Base-by-base conservation (phyloP, 768 basidiomycete species). In the Panellus pusillus region DNA sequence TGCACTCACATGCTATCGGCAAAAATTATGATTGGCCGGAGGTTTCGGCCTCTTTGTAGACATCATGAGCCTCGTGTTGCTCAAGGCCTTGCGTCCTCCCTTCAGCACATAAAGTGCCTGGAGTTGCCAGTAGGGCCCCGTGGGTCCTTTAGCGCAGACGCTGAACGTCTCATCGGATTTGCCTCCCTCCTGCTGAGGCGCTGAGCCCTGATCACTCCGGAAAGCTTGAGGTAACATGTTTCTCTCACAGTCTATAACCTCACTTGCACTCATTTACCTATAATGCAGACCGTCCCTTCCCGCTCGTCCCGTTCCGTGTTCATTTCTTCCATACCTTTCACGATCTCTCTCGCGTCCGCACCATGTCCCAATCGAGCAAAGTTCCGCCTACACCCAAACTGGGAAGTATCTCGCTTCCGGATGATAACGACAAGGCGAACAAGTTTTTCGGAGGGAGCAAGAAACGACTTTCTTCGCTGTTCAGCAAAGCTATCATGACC, bases 21-120 rank as follows among this genome's bases (percentile, higher is more conserved):
- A 41, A 56, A 28, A 39, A 47, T 29, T 54, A 48, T 53, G 51
- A 61, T 61, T 56, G 52, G 59, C 20, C 41, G 17, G 35, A 55
- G 59, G 35, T 20, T 35, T 46, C 59, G 54, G 55, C 28, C 47
- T 43, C 55, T 50, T 56, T 53, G 31, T 19, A 43, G 55, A 55
- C 47, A 60, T 60, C 55, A 61, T 57, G 45, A 47, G 55, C 59
- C 59, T 61, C 59, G 59, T 61, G 59, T 61, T 57, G 55, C 40
- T 55, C 50, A 60, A 60, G 59, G 59, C 55, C 59, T 61, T 61
- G 59, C 59, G 55, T 56, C 59, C 55, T 57, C 19, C 59, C 51
- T 61, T 53, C 55, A 57, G 59, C 59, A 56, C 59, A 61, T 61
- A 61, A 61, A 57, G 59, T 61, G 59, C 51, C 47, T 50, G 55